phyloP scores from a whole-genome alignment of 2,329 filamentous ascomycete species.

The Scortechinia acanthostroma region DNA sequence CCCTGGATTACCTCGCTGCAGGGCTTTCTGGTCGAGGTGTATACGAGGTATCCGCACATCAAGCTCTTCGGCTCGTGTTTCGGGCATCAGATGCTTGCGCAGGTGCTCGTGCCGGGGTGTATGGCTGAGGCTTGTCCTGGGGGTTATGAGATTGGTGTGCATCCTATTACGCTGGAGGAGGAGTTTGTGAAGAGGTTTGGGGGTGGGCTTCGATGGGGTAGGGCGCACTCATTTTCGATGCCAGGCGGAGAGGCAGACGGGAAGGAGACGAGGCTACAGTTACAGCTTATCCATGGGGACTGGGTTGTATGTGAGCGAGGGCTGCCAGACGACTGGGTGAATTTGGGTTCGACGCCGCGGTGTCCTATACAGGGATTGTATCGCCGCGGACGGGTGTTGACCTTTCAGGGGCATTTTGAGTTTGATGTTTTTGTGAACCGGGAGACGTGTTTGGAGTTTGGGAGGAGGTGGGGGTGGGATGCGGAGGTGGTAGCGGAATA shows the following conservation, averaged over 20 bases:
- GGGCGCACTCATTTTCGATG: too few species aligned
- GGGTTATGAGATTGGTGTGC: not conserved
- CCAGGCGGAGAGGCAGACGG: not conserved
- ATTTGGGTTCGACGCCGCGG: slow-evolving; percentile 10
- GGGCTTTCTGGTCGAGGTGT: not conserved
- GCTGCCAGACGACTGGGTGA: slow-evolving; percentile 5
- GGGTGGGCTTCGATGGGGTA: too few species aligned
- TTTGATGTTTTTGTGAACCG: slow-evolving; percentile 20
- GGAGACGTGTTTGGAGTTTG: not conserved
- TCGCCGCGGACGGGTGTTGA: slow-evolving; percentile 19
- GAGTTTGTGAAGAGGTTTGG: not conserved
- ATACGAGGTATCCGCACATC: not conserved
- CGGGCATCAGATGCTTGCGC: slow-evolving; percentile 18
- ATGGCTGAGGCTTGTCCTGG: not conserved
- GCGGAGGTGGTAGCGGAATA: not conserved
- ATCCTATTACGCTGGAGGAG: not conserved
- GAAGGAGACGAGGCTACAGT: not conserved
- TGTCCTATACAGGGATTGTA: slow-evolving; percentile 24
- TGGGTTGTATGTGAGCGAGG: not conserved
- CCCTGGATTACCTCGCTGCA: not conserved
- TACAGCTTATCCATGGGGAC: slow-evolving; percentile 1
- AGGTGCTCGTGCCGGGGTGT: slow-evolving; percentile 11
- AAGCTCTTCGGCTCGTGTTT: slow-evolving; percentile 15
- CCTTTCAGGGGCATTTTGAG: slow-evolving; percentile 26
- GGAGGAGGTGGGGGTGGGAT: not conserved